Evolutionary conservation across 73 alveolate genomes (phyloP), one percentile per base, ranked within the genome.

Genomic region (Paramecium octaurelia): DNA sequence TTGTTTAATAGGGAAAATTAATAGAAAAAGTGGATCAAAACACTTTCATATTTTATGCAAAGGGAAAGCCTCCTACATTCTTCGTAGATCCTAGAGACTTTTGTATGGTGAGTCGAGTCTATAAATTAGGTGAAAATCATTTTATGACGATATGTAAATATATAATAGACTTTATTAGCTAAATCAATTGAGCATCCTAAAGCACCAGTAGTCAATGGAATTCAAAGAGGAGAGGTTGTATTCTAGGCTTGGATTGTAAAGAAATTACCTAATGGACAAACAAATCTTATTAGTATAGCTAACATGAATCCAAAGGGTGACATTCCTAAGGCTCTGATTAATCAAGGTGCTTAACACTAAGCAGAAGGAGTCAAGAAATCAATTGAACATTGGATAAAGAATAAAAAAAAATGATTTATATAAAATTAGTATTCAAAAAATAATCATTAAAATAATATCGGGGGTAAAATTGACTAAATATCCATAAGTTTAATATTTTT

Each of bases 231-330:
- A 44, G 91, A 80, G 29, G 21, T 80, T 34, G 91, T 80, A 44
- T 80, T 80, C 16, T 43, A 1, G 18, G 76, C 64, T 40, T 80
- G 73, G 70, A 44, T 80, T 43, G 43, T 80, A 8, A 80, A 80
- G n/a, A 48, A 80, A 14, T 44, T 11, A 46, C 76, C 76, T 4
- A 27, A 42, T 12, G 75, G 75, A 29, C 14, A 34, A 20, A 44
- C 75, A 1, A 42, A 46, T 43, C 21, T 80, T n/a, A 80, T 46
- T 10, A 80, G 23, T 20, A 24, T 80, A 8, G 91, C 77, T 43
- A 80, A 80, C 12, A 80, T 80, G 91, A 80, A 80, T 80, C 91
- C 91, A n/a, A 80, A 80, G 16, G 91, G 91, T 48, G 75, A 80
- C 44, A 80, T 80, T 31, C 91, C 91, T 24, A 80, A 80, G 48